These are phyloP conservation scores for Leersia perrieri DNA, from an alignment of 176 grass and related monocot species.

Conservation along the genomic window DNA sequence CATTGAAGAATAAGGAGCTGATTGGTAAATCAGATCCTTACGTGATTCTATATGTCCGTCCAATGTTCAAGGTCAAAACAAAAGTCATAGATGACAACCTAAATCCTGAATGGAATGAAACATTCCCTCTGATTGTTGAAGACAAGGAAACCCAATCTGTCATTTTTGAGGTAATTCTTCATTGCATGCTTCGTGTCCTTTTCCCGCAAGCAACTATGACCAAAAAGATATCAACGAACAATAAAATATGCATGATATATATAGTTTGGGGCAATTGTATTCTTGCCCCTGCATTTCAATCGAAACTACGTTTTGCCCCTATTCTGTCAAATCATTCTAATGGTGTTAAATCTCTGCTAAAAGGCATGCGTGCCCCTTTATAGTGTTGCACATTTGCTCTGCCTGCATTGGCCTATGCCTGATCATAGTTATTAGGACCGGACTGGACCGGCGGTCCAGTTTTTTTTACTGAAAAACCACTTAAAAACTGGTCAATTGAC, in stretches of 20 bases:
- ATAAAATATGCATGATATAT: neutral
- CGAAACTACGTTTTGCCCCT: too few relatives aligned
- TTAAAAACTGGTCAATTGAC: too few relatives aligned
- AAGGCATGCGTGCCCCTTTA: too few relatives aligned
- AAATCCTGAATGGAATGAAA: slow-evolving; percentile 92
- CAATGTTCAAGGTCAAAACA: slow-evolving; percentile 95
- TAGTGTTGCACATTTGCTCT: too few relatives aligned
- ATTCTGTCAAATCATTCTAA: too few relatives aligned
- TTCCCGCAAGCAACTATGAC: neutral
- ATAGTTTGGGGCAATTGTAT: too few relatives aligned
- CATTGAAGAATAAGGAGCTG: slow-evolving; percentile 71
- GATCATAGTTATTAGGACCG: too few relatives aligned
- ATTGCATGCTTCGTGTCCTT: neutral
- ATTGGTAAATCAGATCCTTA: slow-evolving; percentile 99
- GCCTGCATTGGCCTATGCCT: too few relatives aligned
- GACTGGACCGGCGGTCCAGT: too few relatives aligned
- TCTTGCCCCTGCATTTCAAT: too few relatives aligned
- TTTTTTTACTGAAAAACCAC: too few relatives aligned
- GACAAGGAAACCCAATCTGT: slow-evolving; percentile 96
- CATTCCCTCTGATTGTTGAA: slow-evolving; percentile 79
- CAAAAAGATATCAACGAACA: slow-evolving; percentile 3
- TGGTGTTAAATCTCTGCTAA: too few relatives aligned
- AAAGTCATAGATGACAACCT: slow-evolving; percentile 75
- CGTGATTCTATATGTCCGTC: slow-evolving; percentile 70
- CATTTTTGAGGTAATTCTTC: slow-evolving; percentile 72